phyloP scores from a whole-genome alignment of 78 protist species.

The Dictyostelium purpureum region DNA sequence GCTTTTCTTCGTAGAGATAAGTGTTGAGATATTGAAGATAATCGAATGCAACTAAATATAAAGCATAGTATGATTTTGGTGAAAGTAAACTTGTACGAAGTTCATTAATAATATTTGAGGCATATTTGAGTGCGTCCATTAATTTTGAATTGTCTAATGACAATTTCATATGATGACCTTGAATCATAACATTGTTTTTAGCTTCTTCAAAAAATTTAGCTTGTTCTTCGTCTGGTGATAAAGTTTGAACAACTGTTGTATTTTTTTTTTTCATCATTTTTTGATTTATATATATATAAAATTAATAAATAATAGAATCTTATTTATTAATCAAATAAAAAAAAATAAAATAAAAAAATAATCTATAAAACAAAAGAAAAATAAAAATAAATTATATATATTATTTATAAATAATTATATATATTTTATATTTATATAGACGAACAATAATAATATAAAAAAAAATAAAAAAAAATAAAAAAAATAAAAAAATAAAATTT shows the following conservation, averaged over 20 bases:
- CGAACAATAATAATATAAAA: too few species aligned
- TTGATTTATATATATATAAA: neutral
- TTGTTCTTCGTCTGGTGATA: slow-evolving; percentile 86
- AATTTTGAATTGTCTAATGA: slow-evolving; percentile 83
- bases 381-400: too few species aligned
- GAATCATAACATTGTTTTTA: slow-evolving; percentile 76
- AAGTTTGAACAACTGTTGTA: slow-evolving; percentile 27
- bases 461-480: too few species aligned
- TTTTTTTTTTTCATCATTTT: slow-evolving; percentile 11
- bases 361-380: too few species aligned
- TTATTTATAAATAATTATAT: too few species aligned
- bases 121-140: slow-evolving; percentile 94
- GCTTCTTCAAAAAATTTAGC: slow-evolving; percentile 81
- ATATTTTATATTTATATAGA: too few species aligned
- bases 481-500: too few species aligned
- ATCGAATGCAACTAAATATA: slow-evolving; percentile 92
- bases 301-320: too few species aligned
- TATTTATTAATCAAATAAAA: too few species aligned
- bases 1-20: slow-evolving; percentile 86
- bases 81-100: slow-evolving; percentile 92
- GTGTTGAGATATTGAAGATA: slow-evolving; percentile 92
- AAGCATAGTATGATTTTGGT: slow-evolving; percentile 96
- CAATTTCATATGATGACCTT: slow-evolving; percentile 90
- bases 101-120: slow-evolving; percentile 91
- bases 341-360: too few species aligned